Evolutionary conservation across 2,329 filamentous ascomycete genomes (phyloP).

Genomic region (Aspergillus sergii): DNA sequence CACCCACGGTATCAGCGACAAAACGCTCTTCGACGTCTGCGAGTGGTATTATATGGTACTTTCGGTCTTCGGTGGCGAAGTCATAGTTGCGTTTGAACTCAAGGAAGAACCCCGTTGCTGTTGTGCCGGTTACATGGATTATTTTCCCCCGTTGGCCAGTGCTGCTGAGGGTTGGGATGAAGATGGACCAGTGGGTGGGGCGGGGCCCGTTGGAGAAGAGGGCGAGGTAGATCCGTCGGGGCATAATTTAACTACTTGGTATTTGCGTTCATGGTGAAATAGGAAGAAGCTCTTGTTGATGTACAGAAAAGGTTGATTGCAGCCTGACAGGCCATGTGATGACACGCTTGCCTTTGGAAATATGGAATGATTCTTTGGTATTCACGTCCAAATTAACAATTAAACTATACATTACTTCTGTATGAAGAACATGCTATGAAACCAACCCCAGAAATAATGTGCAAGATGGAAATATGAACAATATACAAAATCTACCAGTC

Average conservation of each 20-base stretch:
- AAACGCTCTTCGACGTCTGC: not conserved
- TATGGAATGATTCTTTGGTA: not conserved
- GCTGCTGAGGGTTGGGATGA: slow-evolving; percentile 22
- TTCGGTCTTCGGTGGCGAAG: not conserved
- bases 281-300: not conserved
- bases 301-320: not conserved
- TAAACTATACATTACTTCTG: not conserved
- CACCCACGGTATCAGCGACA: not conserved
- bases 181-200: slow-evolving; percentile 3
- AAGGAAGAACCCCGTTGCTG: slow-evolving; percentile 13
- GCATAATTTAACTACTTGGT: not conserved
- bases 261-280: not conserved
- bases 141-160: slow-evolving; percentile 12
- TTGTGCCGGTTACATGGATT: slow-evolving; percentile 16
- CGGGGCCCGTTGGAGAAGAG: slow-evolving; percentile 6
- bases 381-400: not conserved
- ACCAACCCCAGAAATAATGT: not conserved
- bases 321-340: not conserved
- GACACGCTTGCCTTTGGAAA: not conserved
- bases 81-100: slow-evolving; percentile 18
- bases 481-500: slow-evolving; percentile 21
- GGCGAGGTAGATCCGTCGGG: slow-evolving; percentile 6
- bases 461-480: not conserved
- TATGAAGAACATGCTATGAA: not conserved
- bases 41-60: not conserved